phyloP scores from a whole-genome alignment of 2,329 filamentous ascomycete species.

The Grosmannia huntii region DNA sequence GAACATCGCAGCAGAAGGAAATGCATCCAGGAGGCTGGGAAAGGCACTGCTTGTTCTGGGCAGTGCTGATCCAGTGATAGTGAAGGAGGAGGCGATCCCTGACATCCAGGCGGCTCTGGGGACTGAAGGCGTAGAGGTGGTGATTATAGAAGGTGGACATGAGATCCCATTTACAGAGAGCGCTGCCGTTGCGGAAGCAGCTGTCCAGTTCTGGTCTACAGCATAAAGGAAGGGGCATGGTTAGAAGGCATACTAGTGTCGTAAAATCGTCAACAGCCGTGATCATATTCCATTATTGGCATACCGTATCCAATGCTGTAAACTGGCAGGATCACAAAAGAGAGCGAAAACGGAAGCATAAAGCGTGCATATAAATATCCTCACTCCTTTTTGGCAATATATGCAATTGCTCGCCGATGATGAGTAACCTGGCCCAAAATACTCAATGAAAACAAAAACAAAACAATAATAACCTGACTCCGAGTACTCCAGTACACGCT shows the following conservation, averaged over 20 bases:
- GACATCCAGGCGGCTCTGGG: background rate
- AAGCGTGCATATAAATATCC: too few relatives aligned
- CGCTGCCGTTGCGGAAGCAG: background rate
- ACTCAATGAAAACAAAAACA: background rate
- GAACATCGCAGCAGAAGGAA: background rate
- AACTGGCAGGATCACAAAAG: too few relatives aligned
- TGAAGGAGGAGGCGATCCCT: background rate
- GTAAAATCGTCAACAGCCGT: too few relatives aligned
- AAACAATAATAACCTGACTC: background rate
- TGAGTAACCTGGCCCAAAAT: background rate
- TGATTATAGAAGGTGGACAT: slow-evolving; percentile 18
- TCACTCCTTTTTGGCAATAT: background rate
- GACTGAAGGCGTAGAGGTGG: background rate
- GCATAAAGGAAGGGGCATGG: background rate
- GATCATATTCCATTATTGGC: too few relatives aligned
- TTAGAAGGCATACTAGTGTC: background rate
- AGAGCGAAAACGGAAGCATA: too few relatives aligned
- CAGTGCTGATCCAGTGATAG: background rate
- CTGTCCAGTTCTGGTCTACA: background rate
- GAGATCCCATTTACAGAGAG: slow-evolving; percentile 6
- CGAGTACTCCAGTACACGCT: background rate
- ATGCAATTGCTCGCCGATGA: background rate
- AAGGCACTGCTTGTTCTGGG: background rate
- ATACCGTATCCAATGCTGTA: too few relatives aligned
- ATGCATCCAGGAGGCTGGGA: background rate